Evolutionary conservation across 164 flowering plant species (phyloP).

Genomic region (Chimonanthus praecox): DNA sequence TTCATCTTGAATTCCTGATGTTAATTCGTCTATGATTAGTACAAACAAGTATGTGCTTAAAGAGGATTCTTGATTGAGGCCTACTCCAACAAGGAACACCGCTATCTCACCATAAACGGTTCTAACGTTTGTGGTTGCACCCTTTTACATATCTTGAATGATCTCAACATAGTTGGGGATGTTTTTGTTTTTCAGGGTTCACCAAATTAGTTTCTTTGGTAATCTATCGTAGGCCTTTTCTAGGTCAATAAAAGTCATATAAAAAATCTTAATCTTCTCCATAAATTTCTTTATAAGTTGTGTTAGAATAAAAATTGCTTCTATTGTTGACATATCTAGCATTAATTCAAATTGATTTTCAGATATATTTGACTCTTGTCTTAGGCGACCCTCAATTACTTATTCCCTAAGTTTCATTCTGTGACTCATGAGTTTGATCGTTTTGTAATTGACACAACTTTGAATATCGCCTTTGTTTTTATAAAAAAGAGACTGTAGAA

Average conservation of each 20-base stretch:
- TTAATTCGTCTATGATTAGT: too few species aligned
- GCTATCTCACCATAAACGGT: neutral
- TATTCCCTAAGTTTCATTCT: too few species aligned
- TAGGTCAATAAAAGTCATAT: neutral
- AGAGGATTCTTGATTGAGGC: neutral
- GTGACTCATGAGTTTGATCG: too few species aligned
- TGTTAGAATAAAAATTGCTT: neutral
- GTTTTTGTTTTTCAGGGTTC: neutral
- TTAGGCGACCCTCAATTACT: too few species aligned
- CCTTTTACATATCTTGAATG: neutral
- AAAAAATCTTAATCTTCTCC: neutral
- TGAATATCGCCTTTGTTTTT: too few species aligned
- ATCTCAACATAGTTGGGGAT: neutral
- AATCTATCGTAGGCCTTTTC: neutral
- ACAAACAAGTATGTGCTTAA: too few species aligned
- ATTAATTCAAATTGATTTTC: too few species aligned
- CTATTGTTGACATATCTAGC: too few species aligned
- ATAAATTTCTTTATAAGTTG: neutral
- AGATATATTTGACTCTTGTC: too few species aligned
- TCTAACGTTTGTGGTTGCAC: neutral
- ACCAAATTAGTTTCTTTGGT: neutral
- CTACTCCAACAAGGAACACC: neutral
- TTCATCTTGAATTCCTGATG: too few species aligned
- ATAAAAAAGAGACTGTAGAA: too few species aligned
- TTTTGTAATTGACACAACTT: too few species aligned